Evolutionary conservation across 148 eudicot genomes (phyloP).

Genomic region (Silene uniflora): DNA sequence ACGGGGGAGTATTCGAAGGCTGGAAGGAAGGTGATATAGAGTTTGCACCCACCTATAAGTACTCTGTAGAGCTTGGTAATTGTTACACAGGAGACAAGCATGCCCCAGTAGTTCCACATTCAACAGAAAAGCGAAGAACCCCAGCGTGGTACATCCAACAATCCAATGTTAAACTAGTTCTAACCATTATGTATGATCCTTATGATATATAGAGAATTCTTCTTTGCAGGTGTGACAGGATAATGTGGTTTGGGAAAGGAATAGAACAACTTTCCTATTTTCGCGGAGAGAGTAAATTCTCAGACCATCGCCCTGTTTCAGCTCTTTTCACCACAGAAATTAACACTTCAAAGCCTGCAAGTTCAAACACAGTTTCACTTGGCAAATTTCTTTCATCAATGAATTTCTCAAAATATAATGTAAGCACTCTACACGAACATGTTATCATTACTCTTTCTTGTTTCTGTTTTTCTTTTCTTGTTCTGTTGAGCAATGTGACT

Average conservation of each 20-base stretch:
- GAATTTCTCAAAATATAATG: constrained; percentile 27
- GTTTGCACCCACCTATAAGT: constrained; percentile 76
- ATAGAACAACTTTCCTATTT: constrained; percentile 66
- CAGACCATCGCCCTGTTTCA: constrained; percentile 90
- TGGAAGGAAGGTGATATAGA: constrained; percentile 70
- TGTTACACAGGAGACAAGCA: constrained; percentile 36
- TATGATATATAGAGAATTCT: constrained; percentile 1
- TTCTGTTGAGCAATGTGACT: constrained; percentile 13
- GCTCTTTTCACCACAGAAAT: constrained; percentile 65
- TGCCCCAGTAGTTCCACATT: constrained; percentile 26
- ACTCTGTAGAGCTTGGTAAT: constrained; percentile 50
- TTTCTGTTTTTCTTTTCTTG: background rate
- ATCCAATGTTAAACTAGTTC: background rate
- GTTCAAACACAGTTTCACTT: constrained; percentile 25
- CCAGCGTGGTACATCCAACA: constrained; percentile 58
- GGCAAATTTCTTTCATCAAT: constrained; percentile 32
- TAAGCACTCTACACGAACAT: constrained; percentile 16
- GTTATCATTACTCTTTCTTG: background rate
- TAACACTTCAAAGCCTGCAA: constrained; percentile 38
- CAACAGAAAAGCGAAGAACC: constrained; percentile 59
- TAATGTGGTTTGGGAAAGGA: constrained; percentile 83
- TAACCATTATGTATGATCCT: background rate
- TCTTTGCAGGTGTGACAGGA: constrained; percentile 87
- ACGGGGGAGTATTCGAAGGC: constrained; percentile 56
- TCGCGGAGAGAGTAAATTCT: constrained; percentile 78